Base-by-base conservation (phyloP, 208 protist genomes). In the Plasmodiophora brassicae region DNA sequence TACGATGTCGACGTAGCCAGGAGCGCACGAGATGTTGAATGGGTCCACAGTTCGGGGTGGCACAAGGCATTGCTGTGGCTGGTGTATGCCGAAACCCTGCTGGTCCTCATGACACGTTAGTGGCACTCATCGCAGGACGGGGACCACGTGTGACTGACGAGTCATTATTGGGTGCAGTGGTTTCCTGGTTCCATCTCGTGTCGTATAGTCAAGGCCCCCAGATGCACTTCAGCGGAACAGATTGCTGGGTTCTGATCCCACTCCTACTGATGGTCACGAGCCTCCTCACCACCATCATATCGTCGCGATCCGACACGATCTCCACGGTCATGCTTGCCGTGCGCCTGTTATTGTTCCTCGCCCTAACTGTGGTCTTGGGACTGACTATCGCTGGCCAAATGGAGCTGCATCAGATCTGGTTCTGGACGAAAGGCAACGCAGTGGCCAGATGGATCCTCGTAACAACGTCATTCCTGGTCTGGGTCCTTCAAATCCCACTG, bases 361-460 rank as follows among this genome's bases (percentile, higher is more conserved):
- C 32, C 5, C 20, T 78, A 5, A 78, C 65, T n/a, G 5, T 78
- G 14, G 65, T 78, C 10, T 38, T 78, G 65, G n/a, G 32, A n/a
- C n/a, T 78, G 65, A 78, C 65, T 5, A 36, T 78, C 5, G 10
- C 5, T 32, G 5, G n/a, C n/a, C 32, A 44, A 14, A 78, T 78
- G 65, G 65, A 78, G n/a, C 65, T 78, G 20, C 65, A 78, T 38
- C 5, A 32, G n/a, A 5, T 8, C 14, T 14, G 5, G 5, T 36
- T 38, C n/a, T 78, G 65, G 65, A 78, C 5, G 65, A n/a, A 78
- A 32, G 65, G 65, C 65, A 78, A 78, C n/a, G n/a, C 41, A 5
- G 65, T 32, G 10, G 65, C 65, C n/a, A 5, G n/a, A 78, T 78
- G 65, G 65, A 78, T 78, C n/a, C 10, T 78, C n/a, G 5, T 78